A percentile compares a stretch with the other conserved stretches of the same genome.
These are phyloP conservation scores for Kodamaea jinghongensis DNA, from an alignment of 805 yeast genomes.

Conservation along the genomic window DNA sequence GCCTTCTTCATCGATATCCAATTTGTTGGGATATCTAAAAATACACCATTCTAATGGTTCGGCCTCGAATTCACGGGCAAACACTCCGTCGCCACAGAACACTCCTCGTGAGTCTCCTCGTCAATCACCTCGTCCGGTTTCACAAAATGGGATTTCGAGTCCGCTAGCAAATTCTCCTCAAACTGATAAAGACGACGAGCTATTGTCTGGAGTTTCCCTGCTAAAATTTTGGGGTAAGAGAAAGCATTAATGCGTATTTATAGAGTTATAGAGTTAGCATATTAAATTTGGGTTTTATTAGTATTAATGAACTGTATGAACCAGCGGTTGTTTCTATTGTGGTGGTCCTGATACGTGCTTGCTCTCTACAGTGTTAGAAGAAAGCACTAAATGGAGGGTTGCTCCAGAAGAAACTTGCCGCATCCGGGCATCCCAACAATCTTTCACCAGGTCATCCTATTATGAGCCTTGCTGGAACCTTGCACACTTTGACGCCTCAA, in stretches of 20 bases:
- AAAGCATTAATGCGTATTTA: slow-evolving; percentile 10
- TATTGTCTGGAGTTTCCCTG: not conserved
- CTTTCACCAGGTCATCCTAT: no score
- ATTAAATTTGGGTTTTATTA: not conserved
- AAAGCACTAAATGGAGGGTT: no score
- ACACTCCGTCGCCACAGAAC: slow-evolving; percentile 6
- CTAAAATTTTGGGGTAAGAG: slow-evolving; percentile 21
- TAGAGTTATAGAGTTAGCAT: slow-evolving; percentile 7
- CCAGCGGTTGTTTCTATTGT: no score
- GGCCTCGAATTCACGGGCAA: slow-evolving; percentile 1
- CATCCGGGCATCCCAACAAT: no score
- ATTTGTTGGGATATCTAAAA: slow-evolving; percentile 16
- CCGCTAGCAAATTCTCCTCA: not conserved
- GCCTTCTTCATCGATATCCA: slow-evolving; percentile 15
- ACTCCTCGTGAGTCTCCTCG: slow-evolving; percentile 5
- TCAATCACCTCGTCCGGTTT: slow-evolving; percentile 4
- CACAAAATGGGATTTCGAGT: not conserved
- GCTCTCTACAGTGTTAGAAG: no score
- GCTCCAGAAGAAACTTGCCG: no score
- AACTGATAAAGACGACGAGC: not conserved
- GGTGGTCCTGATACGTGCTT: no score
- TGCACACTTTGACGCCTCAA: no score
- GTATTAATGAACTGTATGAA: no score
- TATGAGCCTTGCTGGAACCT: no score
- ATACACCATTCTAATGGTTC: slow-evolving; percentile 8